Evolutionary conservation across 306 rosid species (phyloP).

Genomic region (Medicago ruthenica): DNA sequence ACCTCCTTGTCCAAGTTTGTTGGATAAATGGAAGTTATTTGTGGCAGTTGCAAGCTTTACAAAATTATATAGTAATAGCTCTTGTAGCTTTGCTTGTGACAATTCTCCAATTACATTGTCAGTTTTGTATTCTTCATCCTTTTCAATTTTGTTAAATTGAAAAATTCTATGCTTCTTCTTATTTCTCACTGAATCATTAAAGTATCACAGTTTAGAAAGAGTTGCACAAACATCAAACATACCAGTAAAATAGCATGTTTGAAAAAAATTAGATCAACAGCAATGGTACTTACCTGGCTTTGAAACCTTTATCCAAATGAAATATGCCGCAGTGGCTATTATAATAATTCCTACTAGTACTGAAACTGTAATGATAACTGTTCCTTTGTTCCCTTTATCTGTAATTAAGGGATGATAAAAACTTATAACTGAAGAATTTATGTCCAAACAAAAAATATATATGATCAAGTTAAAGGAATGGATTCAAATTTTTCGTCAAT

Average conservation of each 20-base stretch:
- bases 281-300: constrained; percentile 10
- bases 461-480: not conserved
- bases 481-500: not conserved
- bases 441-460: not conserved
- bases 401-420: not conserved
- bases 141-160: not conserved
- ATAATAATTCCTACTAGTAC: constrained; percentile 29
- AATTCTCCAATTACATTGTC: constrained; percentile 24
- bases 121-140: not conserved
- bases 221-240: not conserved
- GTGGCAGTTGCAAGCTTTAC: constrained; percentile 47
- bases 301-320: constrained; percentile 29
- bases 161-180: not conserved
- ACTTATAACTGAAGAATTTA: not conserved
- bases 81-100: constrained; percentile 37
- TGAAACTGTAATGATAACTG: constrained; percentile 19
- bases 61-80: constrained; percentile 19
- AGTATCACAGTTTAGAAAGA: constrained; percentile 8
- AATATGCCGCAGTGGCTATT: constrained; percentile 25
- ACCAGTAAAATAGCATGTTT: not conserved
- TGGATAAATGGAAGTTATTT: constrained; percentile 42
- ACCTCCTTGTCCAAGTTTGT: constrained; percentile 51
- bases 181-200: constrained; percentile 2
- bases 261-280: not conserved
- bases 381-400: constrained; percentile 11